Conservation (phyloP, 2,329 filamentous ascomycete species). For the Colletotrichum liriopes region DNA sequence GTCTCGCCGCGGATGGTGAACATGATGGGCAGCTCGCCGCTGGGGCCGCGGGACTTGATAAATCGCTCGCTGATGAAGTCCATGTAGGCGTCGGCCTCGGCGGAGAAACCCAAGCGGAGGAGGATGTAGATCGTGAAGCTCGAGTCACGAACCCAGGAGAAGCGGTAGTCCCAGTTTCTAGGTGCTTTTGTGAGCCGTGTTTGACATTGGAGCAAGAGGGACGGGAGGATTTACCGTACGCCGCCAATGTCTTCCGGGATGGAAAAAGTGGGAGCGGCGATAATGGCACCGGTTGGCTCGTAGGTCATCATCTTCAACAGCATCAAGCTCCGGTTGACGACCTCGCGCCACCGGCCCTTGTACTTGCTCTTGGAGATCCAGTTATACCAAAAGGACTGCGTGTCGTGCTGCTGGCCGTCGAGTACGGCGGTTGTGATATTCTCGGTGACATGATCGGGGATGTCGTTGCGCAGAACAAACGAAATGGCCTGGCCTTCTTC, state of each 20-base stretch:
- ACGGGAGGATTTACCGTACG: conserved; percentile 54
- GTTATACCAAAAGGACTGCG: conserved; percentile 80
- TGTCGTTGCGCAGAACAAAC: conserved; percentile 77
- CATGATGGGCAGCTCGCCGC: conserved; percentile 83
- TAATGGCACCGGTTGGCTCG: conserved; percentile 83
- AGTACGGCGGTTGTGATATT: conserved; percentile 72
- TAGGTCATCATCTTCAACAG: conserved; percentile 84
- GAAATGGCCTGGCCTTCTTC: conserved; percentile 79
- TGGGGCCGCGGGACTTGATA: conserved; percentile 70
- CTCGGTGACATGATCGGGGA: conserved; percentile 69
- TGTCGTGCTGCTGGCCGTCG: conserved; percentile 77
- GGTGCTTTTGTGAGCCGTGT: background rate
- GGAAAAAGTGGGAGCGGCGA: conserved; percentile 84
- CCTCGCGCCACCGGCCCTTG: conserved; percentile 80
- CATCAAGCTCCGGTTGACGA: conserved; percentile 79
- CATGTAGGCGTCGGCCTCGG: conserved; percentile 85
- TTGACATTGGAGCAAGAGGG: background rate
- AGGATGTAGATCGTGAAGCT: conserved; percentile 86
- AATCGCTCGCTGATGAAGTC: conserved; percentile 83
- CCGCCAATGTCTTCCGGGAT: conserved; percentile 83
- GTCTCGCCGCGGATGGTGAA: conserved; percentile 84
- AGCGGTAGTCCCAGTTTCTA: conserved; percentile 82
- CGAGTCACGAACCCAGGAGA: conserved; percentile 83
- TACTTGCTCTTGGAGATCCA: conserved; percentile 82
- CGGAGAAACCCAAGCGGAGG: conserved; percentile 81